A percentile compares a stretch with the other conserved stretches of the same genome.
Evolutionary conservation across 345 rosid species (phyloP).

Genomic region (Bruguiera sexangula): DNA sequence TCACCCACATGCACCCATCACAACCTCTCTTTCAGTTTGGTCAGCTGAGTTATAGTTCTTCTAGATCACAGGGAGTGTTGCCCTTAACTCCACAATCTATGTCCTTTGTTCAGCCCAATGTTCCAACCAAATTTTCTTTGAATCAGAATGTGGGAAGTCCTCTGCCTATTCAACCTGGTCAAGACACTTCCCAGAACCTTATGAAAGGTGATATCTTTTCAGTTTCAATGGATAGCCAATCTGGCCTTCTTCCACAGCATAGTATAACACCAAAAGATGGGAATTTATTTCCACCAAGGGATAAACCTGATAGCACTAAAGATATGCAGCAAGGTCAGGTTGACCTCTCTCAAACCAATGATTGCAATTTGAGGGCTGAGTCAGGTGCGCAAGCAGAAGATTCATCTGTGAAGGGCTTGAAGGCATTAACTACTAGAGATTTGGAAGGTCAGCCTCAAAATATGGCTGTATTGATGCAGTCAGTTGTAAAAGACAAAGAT

Average conservation of each 20-base stretch:
- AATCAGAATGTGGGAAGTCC: conserved; percentile 52
- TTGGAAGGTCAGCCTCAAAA: conserved; percentile 41
- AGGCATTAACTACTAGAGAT: conserved; percentile 35
- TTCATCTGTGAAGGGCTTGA: conserved; percentile 32
- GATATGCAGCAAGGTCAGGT: conserved; percentile 38
- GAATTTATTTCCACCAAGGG: conserved; percentile 37
- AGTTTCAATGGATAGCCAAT: conserved; percentile 37
- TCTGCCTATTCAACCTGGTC: conserved; percentile 44
- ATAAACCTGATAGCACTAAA: conserved; percentile 24
- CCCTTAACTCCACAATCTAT: conserved; percentile 59
- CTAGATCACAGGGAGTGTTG: conserved; percentile 69
- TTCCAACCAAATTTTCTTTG: conserved; percentile 38
- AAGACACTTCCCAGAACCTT: conserved; percentile 33
- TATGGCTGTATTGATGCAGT: conserved; percentile 29
- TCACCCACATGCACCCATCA: conserved; percentile 56
- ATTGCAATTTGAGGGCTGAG: conserved; percentile 30
- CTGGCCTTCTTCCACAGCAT: conserved; percentile 42
- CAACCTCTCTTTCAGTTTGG: conserved; percentile 90
- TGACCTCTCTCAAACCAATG: conserved; percentile 35
- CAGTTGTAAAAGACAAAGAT: conserved; percentile 34
- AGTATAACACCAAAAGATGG: conserved; percentile 32
- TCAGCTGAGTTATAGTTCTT: conserved; percentile 74
- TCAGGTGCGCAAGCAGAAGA: conserved; percentile 35
- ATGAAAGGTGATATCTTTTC: conserved; percentile 36
- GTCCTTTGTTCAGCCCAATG: conserved; percentile 51